Percentiles rank a stretch among this genome's conserved stretches.
Conservation (phyloP, 169 alveolate species). For the Plasmodium inui region DNA sequence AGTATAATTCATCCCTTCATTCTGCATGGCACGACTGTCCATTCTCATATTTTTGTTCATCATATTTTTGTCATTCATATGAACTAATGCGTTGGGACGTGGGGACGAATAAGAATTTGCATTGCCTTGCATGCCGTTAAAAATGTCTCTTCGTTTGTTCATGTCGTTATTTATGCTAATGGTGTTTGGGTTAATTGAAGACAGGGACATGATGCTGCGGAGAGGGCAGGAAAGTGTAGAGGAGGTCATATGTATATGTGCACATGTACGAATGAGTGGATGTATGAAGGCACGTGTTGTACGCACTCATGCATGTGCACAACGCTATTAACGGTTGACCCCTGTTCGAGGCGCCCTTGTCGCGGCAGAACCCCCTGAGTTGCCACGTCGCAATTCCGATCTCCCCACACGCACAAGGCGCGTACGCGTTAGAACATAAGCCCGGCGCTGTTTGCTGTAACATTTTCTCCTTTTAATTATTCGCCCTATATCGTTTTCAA, state of each 20-base stretch:
- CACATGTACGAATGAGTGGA: neutral
- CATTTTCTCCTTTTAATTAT: slow-evolving; percentile 1
- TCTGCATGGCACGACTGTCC: slow-evolving; percentile 12
- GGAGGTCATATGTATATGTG: neutral
- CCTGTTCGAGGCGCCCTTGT: neutral
- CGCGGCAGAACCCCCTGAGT: neutral
- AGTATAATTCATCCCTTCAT: slow-evolving; percentile 25
- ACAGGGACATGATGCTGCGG: slow-evolving; percentile 2
- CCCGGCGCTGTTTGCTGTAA: neutral
- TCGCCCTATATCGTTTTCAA: neutral
- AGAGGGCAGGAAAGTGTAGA: neutral
- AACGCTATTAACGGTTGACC: neutral
- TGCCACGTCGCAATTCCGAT: neutral
- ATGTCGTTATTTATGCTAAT: slow-evolving; percentile 11
- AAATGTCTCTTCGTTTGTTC: slow-evolving; percentile 18
- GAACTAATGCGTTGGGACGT: slow-evolving; percentile 9
- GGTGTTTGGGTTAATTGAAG: slow-evolving; percentile 15
- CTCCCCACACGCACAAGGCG: neutral
- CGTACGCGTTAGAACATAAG: neutral
- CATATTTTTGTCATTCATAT: slow-evolving; percentile 51
- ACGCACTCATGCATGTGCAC: neutral
- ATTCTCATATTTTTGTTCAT: slow-evolving; percentile 16
- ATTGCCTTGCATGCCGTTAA: neutral
- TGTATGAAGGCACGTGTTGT: neutral
- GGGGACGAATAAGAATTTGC: neutral